Conservation (phyloP, 1,139 yeast species). For the Arxiozyma slooffiae region DNA sequence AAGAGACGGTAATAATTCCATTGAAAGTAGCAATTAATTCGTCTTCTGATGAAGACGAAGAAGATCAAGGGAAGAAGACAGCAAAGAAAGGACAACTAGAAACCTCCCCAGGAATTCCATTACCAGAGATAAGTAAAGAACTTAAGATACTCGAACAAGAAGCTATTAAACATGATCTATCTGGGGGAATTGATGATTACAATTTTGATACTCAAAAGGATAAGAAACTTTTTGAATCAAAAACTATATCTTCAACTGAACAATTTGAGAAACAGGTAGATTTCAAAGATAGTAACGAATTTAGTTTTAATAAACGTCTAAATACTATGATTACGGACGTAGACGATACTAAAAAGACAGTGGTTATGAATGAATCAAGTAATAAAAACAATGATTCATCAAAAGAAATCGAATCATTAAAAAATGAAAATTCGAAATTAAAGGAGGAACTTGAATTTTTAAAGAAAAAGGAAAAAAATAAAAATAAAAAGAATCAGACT, state of each 20-base stretch:
- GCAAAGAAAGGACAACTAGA: no score
- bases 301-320: background rate
- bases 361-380: background rate
- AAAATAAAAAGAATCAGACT: background rate
- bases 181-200: background rate
- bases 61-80: conserved; percentile 27
- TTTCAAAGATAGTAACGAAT: background rate
- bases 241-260: no score
- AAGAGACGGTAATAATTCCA: conserved; percentile 60
- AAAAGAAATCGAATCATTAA: background rate
- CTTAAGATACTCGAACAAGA: background rate
- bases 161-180: background rate
- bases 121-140: no score
- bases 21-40: conserved; percentile 68
- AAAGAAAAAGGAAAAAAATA: background rate
- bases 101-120: no score
- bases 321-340: background rate
- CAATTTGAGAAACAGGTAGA: background rate
- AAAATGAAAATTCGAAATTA: conserved; percentile 2
- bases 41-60: conserved; percentile 71
- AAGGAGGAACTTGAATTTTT: background rate
- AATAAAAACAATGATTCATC: no score
- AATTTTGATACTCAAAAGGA: background rate
- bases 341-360: background rate
- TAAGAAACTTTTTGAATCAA: background rate